Percentiles rank a stretch among this genome's conserved stretches.
phyloP scores from a whole-genome alignment of 768 basidiomycete genomes.

The Tubosaeta brunneosetosa region DNA sequence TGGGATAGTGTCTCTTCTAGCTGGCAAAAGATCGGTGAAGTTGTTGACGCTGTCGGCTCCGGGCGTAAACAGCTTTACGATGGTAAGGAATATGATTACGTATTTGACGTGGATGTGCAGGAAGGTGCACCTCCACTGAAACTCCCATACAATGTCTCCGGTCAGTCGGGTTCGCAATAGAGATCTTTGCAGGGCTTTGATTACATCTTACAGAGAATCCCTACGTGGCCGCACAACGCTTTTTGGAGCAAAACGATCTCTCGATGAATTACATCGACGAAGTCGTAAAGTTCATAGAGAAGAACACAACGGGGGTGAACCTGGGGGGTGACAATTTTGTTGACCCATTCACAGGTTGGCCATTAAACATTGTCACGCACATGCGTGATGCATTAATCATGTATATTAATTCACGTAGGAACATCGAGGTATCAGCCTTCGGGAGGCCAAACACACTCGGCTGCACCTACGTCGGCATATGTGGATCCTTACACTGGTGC shows the following conservation, averaged over 20 bases:
- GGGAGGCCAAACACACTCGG: constrained; percentile 28
- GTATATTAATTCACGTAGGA: constrained; percentile 33
- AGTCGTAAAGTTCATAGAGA: constrained; percentile 90
- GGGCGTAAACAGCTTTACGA: constrained; percentile 88
- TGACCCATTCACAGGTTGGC: constrained; percentile 86
- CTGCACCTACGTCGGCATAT: constrained; percentile 35
- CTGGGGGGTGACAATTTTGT: constrained; percentile 63
- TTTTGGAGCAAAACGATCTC: constrained; percentile 79
- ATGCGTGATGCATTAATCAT: background rate
- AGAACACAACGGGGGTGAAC: constrained; percentile 76
- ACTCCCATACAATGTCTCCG: constrained; percentile 86
- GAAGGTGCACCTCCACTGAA: constrained; percentile 92
- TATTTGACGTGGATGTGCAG: constrained; percentile 97
- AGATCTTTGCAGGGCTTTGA: background rate
- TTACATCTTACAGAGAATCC: constrained; percentile 68
- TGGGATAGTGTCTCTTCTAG: constrained; percentile 67
- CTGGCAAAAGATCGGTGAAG: constrained; percentile 95
- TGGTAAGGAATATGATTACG: constrained; percentile 96
- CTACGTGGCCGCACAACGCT: constrained; percentile 82
- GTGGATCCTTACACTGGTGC: constrained; percentile 73
- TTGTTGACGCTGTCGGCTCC: constrained; percentile 90
- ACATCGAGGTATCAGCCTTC: constrained; percentile 59
- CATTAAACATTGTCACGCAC: background rate
- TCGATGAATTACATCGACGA: constrained; percentile 81
- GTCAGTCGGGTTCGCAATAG: constrained; percentile 36